Evolutionary conservation across 768 basidiomycete species (phyloP).

Genomic region (Tulasnella sp.): DNA sequence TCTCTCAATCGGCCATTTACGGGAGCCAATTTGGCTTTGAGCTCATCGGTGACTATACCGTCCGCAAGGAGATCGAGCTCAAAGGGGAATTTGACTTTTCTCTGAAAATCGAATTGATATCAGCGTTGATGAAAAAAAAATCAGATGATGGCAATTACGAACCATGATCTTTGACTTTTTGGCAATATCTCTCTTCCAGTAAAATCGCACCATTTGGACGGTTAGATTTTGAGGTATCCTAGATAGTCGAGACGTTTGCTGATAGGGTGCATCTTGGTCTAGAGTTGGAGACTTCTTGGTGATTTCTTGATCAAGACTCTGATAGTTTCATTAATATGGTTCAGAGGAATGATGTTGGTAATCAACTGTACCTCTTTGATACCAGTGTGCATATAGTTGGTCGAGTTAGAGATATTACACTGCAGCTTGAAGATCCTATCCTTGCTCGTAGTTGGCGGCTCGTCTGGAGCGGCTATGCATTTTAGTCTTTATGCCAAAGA

Average conservation of each 20-base stretch:
- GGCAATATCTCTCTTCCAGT: constrained; percentile 79
- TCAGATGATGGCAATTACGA: constrained; percentile 15
- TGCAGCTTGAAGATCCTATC: constrained; percentile 81
- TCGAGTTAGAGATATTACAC: constrained; percentile 77
- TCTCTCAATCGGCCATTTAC: constrained; percentile 61
- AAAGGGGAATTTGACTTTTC: constrained; percentile 83
- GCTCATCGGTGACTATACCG: constrained; percentile 65
- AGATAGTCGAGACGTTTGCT: constrained; percentile 63
- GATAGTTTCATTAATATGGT: not conserved
- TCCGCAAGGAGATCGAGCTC: constrained; percentile 67
- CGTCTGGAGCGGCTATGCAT: constrained; percentile 73
- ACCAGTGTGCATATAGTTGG: constrained; percentile 81
- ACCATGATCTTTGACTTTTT: constrained; percentile 98
- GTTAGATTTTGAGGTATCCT: constrained; percentile 75
- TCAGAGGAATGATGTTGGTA: not conserved
- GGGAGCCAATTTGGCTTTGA: constrained; percentile 57
- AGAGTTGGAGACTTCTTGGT: constrained; percentile 73
- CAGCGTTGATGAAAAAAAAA: not conserved
- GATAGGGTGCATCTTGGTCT: constrained; percentile 70
- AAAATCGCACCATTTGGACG: constrained; percentile 93
- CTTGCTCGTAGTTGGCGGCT: constrained; percentile 43
- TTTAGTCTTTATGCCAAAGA: constrained; percentile 39
- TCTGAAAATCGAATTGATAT: constrained; percentile 30
- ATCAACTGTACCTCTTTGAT: constrained; percentile 55
- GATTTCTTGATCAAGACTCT: constrained; percentile 80